Evolutionary conservation across 495 filamentous ascomycete species (phyloP), one percentile per base, ranked within the genome.

Genomic region (Hypoxylon lienhwacheense): DNA sequence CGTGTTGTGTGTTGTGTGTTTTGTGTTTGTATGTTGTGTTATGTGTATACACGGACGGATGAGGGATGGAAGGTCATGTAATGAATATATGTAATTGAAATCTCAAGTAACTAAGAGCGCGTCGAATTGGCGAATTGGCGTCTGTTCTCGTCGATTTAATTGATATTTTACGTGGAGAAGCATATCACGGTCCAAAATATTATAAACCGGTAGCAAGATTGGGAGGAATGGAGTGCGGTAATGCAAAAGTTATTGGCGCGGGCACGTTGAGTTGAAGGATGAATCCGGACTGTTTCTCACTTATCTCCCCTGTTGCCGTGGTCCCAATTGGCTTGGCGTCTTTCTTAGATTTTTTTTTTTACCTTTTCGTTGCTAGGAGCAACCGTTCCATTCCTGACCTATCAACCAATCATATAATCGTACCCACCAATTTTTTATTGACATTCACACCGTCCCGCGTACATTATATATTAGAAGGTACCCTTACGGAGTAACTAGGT

Each of bases 161-260:
- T 28, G 49, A 63, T 66, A 47, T 47, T 71, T 26, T 61, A 71
- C 68, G 65, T 70, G 66, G 66, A 60, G 53, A 51, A 61, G 53
- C 43, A 46, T 45, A 31, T 59, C 60, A 69, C 69, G 5, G 24
- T 64, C 46, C 55, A 53, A 63, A 56, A 55, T 24, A 58, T 51
- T 35, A 55, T 41, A 60, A 36, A 58, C 55, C 47, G 26, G 37
- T 42, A 47, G 53, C 39, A 55, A 55, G 56, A 50, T 45, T 46
- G 42, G 49, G 50, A 47, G n/a, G 53, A 50, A 57, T 39, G 62
- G 53, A 54, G 65, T 53, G 66, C 40, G n/a, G 54, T 44, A 55
- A 62, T 55, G 56, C 48, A 48, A 53, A 63, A 55, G 47, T 53
- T 47, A 53, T 57, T 57, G 59, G 42, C 51, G 61, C 37, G 47